Percentiles rank a stretch among this genome's conserved stretches.
phyloP scores from a whole-genome alignment of 139 green algal genomes.

The Edaphochlamys debaryana region DNA sequence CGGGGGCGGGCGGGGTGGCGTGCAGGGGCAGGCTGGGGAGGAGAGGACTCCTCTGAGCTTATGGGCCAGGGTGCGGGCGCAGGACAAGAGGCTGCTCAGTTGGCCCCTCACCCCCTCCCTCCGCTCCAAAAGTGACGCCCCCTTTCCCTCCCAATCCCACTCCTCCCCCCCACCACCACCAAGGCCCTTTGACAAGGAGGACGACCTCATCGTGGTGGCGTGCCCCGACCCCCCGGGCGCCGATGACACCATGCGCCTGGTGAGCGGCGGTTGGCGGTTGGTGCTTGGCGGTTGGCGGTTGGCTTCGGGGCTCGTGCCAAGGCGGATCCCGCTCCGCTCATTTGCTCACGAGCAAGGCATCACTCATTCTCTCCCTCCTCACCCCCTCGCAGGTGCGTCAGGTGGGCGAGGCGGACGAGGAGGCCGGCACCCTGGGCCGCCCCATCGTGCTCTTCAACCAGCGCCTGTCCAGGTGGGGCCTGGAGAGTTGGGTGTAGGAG shows the following conservation, averaged over 20 bases:
- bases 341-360: not conserved
- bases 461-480: constrained; percentile 74
- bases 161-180: not conserved
- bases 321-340: not conserved
- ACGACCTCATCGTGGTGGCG: constrained; percentile 88
- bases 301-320: not conserved
- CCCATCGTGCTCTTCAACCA: constrained; percentile 94
- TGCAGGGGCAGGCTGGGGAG: not conserved
- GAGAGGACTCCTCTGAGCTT: too few species aligned
- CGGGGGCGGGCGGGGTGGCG: too few species aligned
- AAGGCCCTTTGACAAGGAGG: constrained; percentile 59
- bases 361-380: too few species aligned
- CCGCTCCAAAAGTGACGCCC: too few species aligned
- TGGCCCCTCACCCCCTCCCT: too few species aligned
- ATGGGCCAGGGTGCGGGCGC: too few species aligned
- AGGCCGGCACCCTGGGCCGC: constrained; percentile 37
- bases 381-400: constrained; percentile 6
- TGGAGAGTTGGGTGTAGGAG: too few species aligned
- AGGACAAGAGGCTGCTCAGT: too few species aligned
- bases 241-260: constrained; percentile 60
- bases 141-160: not conserved
- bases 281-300: too few species aligned
- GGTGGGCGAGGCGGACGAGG: constrained; percentile 48
- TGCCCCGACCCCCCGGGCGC: constrained; percentile 81
- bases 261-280: constrained; percentile 18